Base-by-base conservation (phyloP, 805 yeast species). In the Wickerhamiella sergipiensis region DNA sequence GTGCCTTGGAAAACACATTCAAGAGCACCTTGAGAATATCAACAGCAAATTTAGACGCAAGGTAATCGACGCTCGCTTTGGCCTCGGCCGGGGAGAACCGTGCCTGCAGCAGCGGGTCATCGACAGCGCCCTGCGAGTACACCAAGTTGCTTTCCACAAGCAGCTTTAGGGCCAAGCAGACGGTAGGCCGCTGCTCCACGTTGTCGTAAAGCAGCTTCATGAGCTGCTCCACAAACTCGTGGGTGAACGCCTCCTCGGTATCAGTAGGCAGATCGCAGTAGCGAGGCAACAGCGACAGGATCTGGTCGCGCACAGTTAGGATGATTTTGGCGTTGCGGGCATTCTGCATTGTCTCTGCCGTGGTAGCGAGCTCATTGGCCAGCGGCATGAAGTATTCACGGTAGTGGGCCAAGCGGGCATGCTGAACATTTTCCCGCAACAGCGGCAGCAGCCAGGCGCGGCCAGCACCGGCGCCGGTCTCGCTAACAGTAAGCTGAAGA, bases 361-460 rank as follows among this genome's bases (percentile, higher is more conserved):
- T 58, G 44, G 55, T 55, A 23, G 56, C 60, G 40, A 71, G 59
- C 22, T 59, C 53, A 26, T 63, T 62, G n/a, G 65, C 61, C 40
- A 81, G 65, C 24, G 97, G 97, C 15, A 83, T 65, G 49, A 92
- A 75, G 39, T 80, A 71, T 21, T 67, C 66, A 52, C 76, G 73
- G 67, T 79, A 92, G 62, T 73, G 85, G 0, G 75, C 70, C 51
- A 92, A 70, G 46, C 75, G 73, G 1, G 97, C 83, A 59, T 79
- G 76, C 59, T 81, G 76, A 24, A 87, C 83, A 60, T 85, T 80
- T 60, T 89, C 97, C 69, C 97, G 82, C 54, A 92, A 74, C 33
- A 92, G 64, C 10, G 98, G 98, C 56, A 92, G 74, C 59, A 92
- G 63, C 97, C 97, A 92, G 45, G 97, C 97, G 64, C 97, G 78